A percentile compares a stretch with the other conserved stretches of the same genome.
phyloP scores from a whole-genome alignment of 768 basidiomycete genomes.

The Suillus tomentosus region DNA sequence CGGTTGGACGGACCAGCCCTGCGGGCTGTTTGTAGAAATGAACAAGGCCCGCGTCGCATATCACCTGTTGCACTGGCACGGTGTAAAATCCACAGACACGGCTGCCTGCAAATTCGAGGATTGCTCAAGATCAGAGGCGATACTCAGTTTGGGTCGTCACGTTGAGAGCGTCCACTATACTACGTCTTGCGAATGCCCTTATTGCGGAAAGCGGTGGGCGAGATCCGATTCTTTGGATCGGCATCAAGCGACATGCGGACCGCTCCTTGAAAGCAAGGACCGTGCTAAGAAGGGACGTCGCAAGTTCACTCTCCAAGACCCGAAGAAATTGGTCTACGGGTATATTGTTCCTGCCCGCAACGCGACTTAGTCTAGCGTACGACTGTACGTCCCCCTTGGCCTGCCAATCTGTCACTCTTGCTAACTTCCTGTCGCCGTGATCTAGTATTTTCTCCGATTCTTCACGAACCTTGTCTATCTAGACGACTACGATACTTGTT shows the following conservation, averaged over 20 bases:
- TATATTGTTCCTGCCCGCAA: conserved; percentile 2
- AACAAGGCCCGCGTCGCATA: neutral
- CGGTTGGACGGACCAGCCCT: conserved; percentile 1
- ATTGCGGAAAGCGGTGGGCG: neutral
- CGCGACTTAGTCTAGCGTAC: neutral
- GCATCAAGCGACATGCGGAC: neutral
- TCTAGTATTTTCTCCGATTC: neutral
- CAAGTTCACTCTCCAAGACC: neutral
- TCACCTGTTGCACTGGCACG: neutral
- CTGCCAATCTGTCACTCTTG: neutral
- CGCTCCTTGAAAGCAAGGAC: neutral
- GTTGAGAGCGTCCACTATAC: neutral
- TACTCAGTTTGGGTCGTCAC: neutral
- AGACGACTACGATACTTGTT: neutral
- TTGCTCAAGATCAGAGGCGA: neutral
- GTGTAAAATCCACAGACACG: neutral
- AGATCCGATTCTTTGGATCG: neutral
- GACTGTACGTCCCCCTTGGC: neutral
- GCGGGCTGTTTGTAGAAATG: neutral
- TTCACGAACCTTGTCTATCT: neutral
- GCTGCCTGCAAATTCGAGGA: neutral
- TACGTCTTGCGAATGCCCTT: neutral
- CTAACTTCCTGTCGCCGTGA: neutral
- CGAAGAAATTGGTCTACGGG: neutral
- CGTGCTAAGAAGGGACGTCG: neutral